A percentile compares a stretch with the other conserved stretches of the same genome.
phyloP scores from a whole-genome alignment of 2,329 filamentous ascomycete species.

The Paramyrothecium roridum region DNA sequence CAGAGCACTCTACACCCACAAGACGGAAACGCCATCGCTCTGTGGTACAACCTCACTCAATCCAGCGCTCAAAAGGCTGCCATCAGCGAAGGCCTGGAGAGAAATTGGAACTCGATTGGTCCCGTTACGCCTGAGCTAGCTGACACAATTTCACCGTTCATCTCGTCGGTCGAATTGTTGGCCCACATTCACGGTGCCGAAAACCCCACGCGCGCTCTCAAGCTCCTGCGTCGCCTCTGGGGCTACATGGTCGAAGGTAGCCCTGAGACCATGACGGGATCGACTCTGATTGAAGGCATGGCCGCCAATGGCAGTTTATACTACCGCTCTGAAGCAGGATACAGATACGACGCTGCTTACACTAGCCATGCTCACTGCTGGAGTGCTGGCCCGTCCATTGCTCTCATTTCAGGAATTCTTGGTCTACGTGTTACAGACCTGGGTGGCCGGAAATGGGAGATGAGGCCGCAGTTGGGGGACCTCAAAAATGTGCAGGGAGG shows the following conservation, averaged over 20 bases:
- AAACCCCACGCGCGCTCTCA: slow-evolving; percentile 2
- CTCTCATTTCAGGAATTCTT: slow-evolving; percentile 9
- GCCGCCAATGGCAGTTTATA: slow-evolving; percentile 30
- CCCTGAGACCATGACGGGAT: slow-evolving; percentile 26
- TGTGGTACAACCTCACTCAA: slow-evolving; percentile 14
- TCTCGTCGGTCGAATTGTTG: slow-evolving; percentile 28
- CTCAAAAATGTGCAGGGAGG: neutral
- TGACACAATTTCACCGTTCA: slow-evolving; percentile 32
- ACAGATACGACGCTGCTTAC: slow-evolving; percentile 26
- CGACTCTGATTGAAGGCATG: slow-evolving; percentile 31
- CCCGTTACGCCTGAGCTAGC: slow-evolving; percentile 27
- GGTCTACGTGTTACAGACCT: neutral
- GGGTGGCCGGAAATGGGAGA: neutral
- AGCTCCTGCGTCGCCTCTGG: neutral
- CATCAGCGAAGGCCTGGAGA: slow-evolving; percentile 12
- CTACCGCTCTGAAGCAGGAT: slow-evolving; percentile 25
- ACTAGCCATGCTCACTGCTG: slow-evolving; percentile 31
- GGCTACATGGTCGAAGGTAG: neutral
- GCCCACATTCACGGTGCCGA: slow-evolving; percentile 21
- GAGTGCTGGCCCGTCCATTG: slow-evolving; percentile 24
- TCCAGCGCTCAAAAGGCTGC: slow-evolving; percentile 7
- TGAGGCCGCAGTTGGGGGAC: neutral
- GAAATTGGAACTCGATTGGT: slow-evolving; percentile 23
- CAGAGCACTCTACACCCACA: slow-evolving; percentile 44
- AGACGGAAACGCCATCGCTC: slow-evolving; percentile 46